Evolutionary conservation across 108 stramenopile genomes (phyloP).

Genomic region (Nitzschia sp.): DNA sequence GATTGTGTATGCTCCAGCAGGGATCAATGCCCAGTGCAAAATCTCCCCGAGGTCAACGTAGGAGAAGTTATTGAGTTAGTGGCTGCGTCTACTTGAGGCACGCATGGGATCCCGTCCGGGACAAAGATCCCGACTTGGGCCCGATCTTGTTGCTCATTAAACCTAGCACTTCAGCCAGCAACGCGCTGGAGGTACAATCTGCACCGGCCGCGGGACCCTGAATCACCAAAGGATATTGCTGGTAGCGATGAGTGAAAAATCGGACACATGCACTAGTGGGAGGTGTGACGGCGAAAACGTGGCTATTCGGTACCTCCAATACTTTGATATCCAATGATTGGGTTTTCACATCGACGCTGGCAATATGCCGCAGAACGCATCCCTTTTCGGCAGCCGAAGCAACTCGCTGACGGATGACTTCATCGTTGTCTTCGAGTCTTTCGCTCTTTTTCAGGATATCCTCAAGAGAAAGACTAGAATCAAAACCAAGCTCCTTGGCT

Average conservation of each 20-base stretch:
- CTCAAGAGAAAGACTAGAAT: conserved; percentile 30
- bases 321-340: conserved; percentile 44
- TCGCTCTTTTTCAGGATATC: conserved; percentile 39
- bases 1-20: too few relatives aligned
- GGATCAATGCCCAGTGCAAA: too few relatives aligned
- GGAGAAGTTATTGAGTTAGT: too few relatives aligned
- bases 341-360: conserved; percentile 55
- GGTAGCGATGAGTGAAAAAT: conserved; percentile 70
- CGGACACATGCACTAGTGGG: conserved; percentile 64
- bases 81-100: conserved; percentile 12
- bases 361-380: conserved; percentile 67
- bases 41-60: too few relatives aligned
- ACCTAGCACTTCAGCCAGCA: conserved; percentile 65
- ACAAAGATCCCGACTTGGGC: conserved; percentile 39
- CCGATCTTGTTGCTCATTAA: conserved; percentile 47
- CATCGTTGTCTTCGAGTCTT: conserved; percentile 37
- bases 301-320: conserved; percentile 65
- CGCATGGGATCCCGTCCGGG: conserved; percentile 33
- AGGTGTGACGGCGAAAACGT: conserved; percentile 69
- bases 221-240: conserved; percentile 63
- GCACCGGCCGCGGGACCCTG: conserved; percentile 75
- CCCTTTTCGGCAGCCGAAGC: conserved; percentile 48
- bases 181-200: conserved; percentile 72
- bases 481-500: conserved; percentile 61
- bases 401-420: conserved; percentile 29